Base-by-base conservation (phyloP, 2,329 filamentous ascomycete species). In the Phialocephala subalpina region DNA sequence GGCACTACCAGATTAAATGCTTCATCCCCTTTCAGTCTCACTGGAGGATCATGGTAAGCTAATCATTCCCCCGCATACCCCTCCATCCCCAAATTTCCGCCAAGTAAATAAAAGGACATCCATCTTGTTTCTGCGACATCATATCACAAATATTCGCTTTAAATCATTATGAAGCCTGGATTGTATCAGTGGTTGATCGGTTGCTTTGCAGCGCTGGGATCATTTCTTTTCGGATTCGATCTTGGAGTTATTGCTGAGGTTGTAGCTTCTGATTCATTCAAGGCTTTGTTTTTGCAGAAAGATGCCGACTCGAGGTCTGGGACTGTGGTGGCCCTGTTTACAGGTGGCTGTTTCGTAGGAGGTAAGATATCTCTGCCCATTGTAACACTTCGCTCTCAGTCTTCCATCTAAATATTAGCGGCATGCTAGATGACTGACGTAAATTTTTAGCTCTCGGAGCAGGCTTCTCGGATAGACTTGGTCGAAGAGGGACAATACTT, bases 261-360 rank as follows among this genome's bases (percentile, higher is more conserved):
- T 18, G 81, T 86, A 58, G 82, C 82, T 20, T 82, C 82, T 22
- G 75, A 83, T 29, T 55, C 29, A 40, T 40, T 52, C 47, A 25
- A 25, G 9, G 8, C 9, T 52, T 25, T 25, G 20, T 52, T 52
- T 16, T 25, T 52, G 8, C 9, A 52, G 22, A 12, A 9, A 25
- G 47, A 52, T 52, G 47, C 20, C 20, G 20, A 25, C 16, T 27
- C n/a, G n/a, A 45, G 29, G 61, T 29, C 20, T 58, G 90, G 90
- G 62, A 84, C 89, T 1, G 89, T 35, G 29, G 81, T 84, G 18
- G 80, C 81, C 1, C 80, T 85, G 35, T 83, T 85, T 61, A 82
- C 85, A 68, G 80, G 82, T 20, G 83, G 83, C 25, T 82, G 82
- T 29, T 82, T 86, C 64, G 20, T 45, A 45, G 40, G 40, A 45